These are phyloP conservation scores for Colletotrichum cereale DNA, from an alignment of 2,329 filamentous ascomycete species.

Conservation along the genomic window DNA sequence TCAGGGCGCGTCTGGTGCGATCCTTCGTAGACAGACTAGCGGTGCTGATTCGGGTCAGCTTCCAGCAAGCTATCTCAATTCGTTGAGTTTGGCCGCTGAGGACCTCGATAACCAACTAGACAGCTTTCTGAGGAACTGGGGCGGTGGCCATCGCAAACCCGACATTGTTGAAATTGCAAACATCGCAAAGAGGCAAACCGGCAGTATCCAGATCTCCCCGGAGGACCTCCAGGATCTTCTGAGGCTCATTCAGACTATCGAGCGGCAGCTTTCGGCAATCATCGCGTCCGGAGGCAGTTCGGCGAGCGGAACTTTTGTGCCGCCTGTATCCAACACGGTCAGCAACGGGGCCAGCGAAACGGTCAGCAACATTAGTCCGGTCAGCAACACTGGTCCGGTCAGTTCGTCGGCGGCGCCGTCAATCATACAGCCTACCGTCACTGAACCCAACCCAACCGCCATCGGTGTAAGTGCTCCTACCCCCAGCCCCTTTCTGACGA, in stretches of 20 bases:
- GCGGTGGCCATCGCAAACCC: constrained; percentile 14
- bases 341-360: background rate
- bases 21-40: constrained; percentile 36
- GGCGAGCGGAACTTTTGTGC: constrained; percentile 8
- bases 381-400: constrained; percentile 10
- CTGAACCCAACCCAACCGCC: background rate
- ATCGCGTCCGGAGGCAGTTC: constrained; percentile 18
- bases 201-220: constrained; percentile 15
- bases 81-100: constrained; percentile 8
- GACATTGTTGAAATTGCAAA: constrained; percentile 7
- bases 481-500: constrained; percentile 37
- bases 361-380: no score
- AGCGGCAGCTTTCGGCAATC: constrained; percentile 24
- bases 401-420: constrained; percentile 12
- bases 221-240: constrained; percentile 30
- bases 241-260: constrained; percentile 36
- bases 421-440: constrained; percentile 1
- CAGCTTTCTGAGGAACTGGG: constrained; percentile 19
- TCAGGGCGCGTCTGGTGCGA: constrained; percentile 36
- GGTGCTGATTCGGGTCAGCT: constrained; percentile 20
- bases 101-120: constrained; percentile 30
- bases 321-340: constrained; percentile 7
- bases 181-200: constrained; percentile 24
- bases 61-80: constrained; percentile 8
- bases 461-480: constrained; percentile 23